A percentile compares a stretch with the other conserved stretches of the same genome.
phyloP scores from a whole-genome alignment of 148 eudicot genomes.

The Rhododendron molle region DNA sequence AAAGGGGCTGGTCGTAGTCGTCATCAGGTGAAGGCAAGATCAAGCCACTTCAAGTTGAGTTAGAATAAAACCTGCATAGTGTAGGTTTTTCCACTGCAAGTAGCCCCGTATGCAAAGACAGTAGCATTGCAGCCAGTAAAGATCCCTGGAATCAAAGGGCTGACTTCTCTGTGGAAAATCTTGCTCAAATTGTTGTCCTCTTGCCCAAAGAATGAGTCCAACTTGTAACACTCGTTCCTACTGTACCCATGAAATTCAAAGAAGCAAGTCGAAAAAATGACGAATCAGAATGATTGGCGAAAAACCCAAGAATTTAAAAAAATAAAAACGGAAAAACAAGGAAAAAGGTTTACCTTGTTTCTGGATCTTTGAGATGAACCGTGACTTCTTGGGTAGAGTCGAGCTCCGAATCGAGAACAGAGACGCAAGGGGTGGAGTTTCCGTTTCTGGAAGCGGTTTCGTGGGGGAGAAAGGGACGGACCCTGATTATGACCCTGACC shows the following conservation, averaged over 20 bases:
- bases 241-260: conserved; percentile 27
- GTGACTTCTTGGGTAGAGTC: conserved; percentile 39
- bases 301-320: neutral
- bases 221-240: conserved; percentile 70
- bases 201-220: conserved; percentile 70
- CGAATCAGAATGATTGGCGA: neutral
- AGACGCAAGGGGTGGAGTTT: conserved; percentile 40
- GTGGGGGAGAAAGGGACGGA: conserved; percentile 69
- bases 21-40: neutral
- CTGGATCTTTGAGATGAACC: neutral
- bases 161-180: conserved; percentile 75
- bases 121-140: conserved; percentile 75
- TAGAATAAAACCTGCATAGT: conserved; percentile 73
- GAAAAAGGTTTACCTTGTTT: neutral
- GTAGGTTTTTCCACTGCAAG: conserved; percentile 93
- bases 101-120: conserved; percentile 92
- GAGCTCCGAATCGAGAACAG: conserved; percentile 28
- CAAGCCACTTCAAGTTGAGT: neutral
- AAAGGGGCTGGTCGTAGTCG: too few species aligned
- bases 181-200: conserved; percentile 52
- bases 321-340: neutral
- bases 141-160: conserved; percentile 60
- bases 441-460: conserved; percentile 33
- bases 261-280: neutral
- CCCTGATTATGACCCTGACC: conserved; percentile 65